These are phyloP conservation scores for Aechmea fasciata DNA, from an alignment of 176 grass and related monocot genomes.

Conservation along the genomic window DNA sequence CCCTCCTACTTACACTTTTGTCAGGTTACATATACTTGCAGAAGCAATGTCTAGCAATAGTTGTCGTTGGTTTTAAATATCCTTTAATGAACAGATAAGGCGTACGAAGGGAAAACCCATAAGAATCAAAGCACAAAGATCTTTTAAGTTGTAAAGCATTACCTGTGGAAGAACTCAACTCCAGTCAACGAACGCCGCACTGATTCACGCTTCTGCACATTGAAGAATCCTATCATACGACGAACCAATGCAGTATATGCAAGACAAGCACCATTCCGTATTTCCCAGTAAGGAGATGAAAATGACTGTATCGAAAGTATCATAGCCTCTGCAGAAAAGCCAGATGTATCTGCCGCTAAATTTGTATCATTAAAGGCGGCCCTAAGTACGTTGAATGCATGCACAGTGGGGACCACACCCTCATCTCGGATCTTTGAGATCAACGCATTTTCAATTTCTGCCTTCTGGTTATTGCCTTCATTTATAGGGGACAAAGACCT, in stretches of 20 bases:
- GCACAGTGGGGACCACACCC: conserved; percentile 79
- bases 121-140: conserved; percentile 5
- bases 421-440: conserved; percentile 73
- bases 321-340: conserved; percentile 89
- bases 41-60: no score
- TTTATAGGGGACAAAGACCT: conserved; percentile 46
- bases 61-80: no score
- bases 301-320: conserved; percentile 79
- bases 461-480: conserved; percentile 28
- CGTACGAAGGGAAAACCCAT: no score
- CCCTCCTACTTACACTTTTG: no score
- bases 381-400: conserved; percentile 90
- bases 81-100: no score
- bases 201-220: conserved; percentile 75
- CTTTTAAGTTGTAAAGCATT: conserved; percentile 17
- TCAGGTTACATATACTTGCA: no score
- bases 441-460: conserved; percentile 34
- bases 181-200: conserved; percentile 73
- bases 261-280: conserved; percentile 83
- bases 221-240: conserved; percentile 89
- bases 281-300: conserved; percentile 97
- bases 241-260: conserved; percentile 81
- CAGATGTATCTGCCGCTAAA: conserved; percentile 75
- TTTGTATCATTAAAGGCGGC: conserved; percentile 87
- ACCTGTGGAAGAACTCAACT: conserved; percentile 97